phyloP scores from a whole-genome alignment of 1,139 yeast genomes.

The Pichia inconspicua region DNA sequence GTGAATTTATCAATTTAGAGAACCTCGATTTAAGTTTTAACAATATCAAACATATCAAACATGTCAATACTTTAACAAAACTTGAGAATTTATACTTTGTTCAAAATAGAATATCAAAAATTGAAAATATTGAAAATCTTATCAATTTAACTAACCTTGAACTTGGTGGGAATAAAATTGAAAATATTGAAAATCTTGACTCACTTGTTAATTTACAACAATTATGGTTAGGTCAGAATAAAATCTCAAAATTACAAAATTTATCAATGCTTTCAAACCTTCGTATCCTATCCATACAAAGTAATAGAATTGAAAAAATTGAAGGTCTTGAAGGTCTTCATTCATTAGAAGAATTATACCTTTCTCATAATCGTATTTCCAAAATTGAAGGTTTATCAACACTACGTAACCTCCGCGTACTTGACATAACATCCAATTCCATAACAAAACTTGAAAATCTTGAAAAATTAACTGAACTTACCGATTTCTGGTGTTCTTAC shows the following conservation, averaged over 20 bases:
- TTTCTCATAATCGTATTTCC: conserved; percentile 77
- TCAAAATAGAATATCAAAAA: conserved; percentile 75
- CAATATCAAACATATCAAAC: conserved; percentile 79
- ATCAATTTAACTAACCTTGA: conserved; percentile 64
- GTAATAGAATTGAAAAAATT: conserved; percentile 69
- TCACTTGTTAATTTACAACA: conserved; percentile 52
- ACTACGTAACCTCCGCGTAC: conserved; percentile 55
- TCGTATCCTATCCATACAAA: conserved; percentile 77
- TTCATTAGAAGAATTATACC: conserved; percentile 75
- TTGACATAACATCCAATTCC: conserved; percentile 77
- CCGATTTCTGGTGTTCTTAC: conserved; percentile 91
- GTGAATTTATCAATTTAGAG: conserved; percentile 49
- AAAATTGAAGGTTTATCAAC: conserved; percentile 74
- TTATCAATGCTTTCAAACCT: conserved; percentile 55
- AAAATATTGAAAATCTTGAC: conserved; percentile 53
- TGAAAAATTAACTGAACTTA: conserved; percentile 56
- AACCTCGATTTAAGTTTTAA: conserved; percentile 83
- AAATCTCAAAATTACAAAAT: conserved; percentile 59
- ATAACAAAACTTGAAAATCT: conserved; percentile 57
- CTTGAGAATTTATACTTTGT: conserved; percentile 73
- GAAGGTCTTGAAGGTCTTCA: conserved; percentile 72
- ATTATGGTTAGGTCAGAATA: conserved; percentile 91
- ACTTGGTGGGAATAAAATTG: conserved; percentile 83
- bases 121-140: conserved; percentile 58
- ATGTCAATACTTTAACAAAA: conserved; percentile 54